Evolutionary conservation across 306 rosid species (phyloP), one percentile per base, ranked within the genome.

Genomic region (Lithocarpus polystachyus): DNA sequence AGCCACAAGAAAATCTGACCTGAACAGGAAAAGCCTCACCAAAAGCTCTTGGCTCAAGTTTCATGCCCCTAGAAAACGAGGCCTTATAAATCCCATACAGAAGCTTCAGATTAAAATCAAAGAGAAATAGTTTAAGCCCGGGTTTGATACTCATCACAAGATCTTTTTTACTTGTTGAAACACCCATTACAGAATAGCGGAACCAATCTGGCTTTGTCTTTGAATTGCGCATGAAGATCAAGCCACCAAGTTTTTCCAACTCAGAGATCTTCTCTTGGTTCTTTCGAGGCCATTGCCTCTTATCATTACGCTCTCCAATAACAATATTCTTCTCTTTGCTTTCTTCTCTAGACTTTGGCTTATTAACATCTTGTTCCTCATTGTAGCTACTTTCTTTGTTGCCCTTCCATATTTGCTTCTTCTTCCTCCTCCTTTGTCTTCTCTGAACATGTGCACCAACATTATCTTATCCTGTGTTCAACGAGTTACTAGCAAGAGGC

Each of bases 191-290:
- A 22, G 70, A 77, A 84, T 89, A 87, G 19, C 54, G 86, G 73
- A 91, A 92, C 85, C 99, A 92, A 85, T 92, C 98, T 31, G 98
- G 98, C 81, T 90, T 95, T 43, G 99, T 92, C 83, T 91, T 95
- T 80, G 88, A 83, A 75, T 80, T 95, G 92, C 99, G 92, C 99
- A 95, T 89, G 87, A 95, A 95, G 85, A 95, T 95, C 76, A 89
- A 73, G 74, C 99, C 99, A 75, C 93, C 99, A 71, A 87, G 82
- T 51, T 81, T 92, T 84, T n/a, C n/a, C n/a, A n/a, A n/a, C n/a
- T n/a, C n/a, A n/a, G n/a, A n/a, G n/a, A n/a, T n/a, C n/a, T n/a
- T n/a, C n/a, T n/a, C n/a, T n/a, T n/a, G n/a, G n/a, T n/a, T n/a
- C n/a, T n/a, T n/a, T n/a, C n/a, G n/a, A n/a, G n/a, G n/a, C n/a